Percentiles rank a stretch among this genome's conserved stretches.
phyloP scores from a whole-genome alignment of 495 filamentous ascomycete genomes.

The Podospora conica region DNA sequence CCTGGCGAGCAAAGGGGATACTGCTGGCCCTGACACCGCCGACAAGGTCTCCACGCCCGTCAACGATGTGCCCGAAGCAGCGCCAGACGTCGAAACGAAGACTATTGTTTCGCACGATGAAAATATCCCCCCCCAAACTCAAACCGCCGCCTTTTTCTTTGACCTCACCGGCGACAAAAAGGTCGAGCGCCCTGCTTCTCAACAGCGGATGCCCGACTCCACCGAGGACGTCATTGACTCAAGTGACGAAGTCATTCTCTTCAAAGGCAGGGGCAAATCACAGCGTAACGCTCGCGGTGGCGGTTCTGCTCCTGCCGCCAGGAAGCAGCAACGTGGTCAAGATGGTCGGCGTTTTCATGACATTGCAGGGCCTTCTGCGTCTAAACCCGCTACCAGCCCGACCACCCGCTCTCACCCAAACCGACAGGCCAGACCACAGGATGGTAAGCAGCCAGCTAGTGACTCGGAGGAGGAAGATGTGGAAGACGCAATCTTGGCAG shows the following conservation, averaged over 20 bases:
- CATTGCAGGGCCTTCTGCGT: too few relatives aligned
- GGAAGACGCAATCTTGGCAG: constrained; percentile 56
- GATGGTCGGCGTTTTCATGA: neutral
- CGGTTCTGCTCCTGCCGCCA: neutral
- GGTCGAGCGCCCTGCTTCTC: neutral
- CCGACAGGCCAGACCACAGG: neutral
- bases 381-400: neutral
- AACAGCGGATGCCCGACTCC: constrained; percentile 23
- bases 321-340: neutral
- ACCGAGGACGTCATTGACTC: constrained; percentile 45
- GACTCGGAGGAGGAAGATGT: constrained; percentile 25
- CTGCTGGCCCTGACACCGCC: neutral
- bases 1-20: neutral
- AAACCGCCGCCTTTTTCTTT: constrained; percentile 21
- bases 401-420: neutral
- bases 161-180: constrained; percentile 21
- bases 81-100: neutral
- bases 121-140: too few relatives aligned
- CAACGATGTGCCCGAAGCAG: neutral
- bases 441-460: neutral
- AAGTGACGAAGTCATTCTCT: constrained; percentile 62
- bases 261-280: constrained; percentile 44
- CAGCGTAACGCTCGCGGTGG: neutral
- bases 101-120: neutral
- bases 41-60: neutral